phyloP scores from a whole-genome alignment of 208 protist genomes.

The Trypanosoma brucei region DNA sequence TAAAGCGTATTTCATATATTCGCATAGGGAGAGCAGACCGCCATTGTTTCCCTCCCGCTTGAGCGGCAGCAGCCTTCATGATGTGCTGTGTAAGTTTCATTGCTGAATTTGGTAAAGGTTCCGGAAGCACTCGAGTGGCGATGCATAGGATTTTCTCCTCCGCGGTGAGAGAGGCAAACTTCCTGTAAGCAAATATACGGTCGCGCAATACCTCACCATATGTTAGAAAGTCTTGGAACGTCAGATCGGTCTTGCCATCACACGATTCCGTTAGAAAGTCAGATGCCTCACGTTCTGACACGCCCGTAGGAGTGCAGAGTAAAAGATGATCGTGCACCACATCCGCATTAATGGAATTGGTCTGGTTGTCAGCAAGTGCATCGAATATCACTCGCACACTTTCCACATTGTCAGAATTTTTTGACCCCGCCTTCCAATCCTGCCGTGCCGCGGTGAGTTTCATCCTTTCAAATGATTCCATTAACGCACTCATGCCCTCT shows the following conservation, averaged over 20 bases:
- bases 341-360: constrained; percentile 34
- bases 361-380: constrained; percentile 29
- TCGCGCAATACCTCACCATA: constrained; percentile 44
- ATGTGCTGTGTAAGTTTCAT: constrained; percentile 28
- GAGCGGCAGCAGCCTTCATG: constrained; percentile 29
- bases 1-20: constrained; percentile 67
- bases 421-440: constrained; percentile 5
- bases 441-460: constrained; percentile 21
- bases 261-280: constrained; percentile 76
- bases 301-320: constrained; percentile 57
- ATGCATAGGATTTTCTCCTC: constrained; percentile 42
- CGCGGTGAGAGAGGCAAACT: constrained; percentile 38
- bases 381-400: constrained; percentile 34
- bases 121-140: constrained; percentile 40
- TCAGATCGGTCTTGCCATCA: constrained; percentile 40
- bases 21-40: constrained; percentile 25
- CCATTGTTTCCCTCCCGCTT: constrained; percentile 16
- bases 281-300: constrained; percentile 40
- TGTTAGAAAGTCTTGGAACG: constrained; percentile 44
- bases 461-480: constrained; percentile 15
- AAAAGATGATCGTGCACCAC: constrained; percentile 58
- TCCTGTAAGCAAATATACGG: constrained; percentile 49
- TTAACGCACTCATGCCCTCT: constrained; percentile 13
- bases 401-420: constrained; percentile 11
- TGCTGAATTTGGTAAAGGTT: constrained; percentile 9